A percentile compares a stretch with the other conserved stretches of the same genome.
phyloP scores from a whole-genome alignment of 1,284 basidiomycete species.

The Sparassis latifolia region DNA sequence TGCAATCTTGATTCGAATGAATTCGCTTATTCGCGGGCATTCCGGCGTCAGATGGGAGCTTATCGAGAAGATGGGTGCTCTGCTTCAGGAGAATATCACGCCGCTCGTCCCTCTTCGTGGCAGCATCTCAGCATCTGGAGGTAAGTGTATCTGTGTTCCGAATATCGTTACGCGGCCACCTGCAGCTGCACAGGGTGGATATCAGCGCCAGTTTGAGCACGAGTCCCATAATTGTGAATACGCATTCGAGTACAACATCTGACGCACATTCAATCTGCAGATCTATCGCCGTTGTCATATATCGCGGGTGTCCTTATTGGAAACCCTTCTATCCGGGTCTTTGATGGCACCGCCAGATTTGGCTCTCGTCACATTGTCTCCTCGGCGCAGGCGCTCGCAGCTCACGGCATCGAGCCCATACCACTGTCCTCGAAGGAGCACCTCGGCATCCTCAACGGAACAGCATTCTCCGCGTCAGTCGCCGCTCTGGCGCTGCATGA shows the following conservation, averaged over 20 bases:
- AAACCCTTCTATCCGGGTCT: constrained; percentile 75
- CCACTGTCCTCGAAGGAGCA: constrained; percentile 78
- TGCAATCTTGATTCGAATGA: constrained; percentile 82
- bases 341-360: constrained; percentile 47
- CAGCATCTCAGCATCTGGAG: constrained; percentile 79
- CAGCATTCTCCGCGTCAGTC: constrained; percentile 69
- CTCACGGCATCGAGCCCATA: constrained; percentile 62
- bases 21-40: constrained; percentile 84
- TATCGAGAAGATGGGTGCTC: constrained; percentile 71
- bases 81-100: constrained; percentile 70
- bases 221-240: too few species aligned
- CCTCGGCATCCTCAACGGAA: constrained; percentile 77
- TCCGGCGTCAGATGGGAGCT: constrained; percentile 81
- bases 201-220: too few species aligned
- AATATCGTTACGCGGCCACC: background rate
- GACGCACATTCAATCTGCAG: constrained; percentile 28
- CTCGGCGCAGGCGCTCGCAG: constrained; percentile 59
- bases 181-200: background rate
- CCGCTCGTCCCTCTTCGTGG: constrained; percentile 83
- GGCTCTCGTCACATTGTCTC: constrained; percentile 51
- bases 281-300: constrained; percentile 77
- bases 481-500: constrained; percentile 65
- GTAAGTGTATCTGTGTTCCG: constrained; percentile 27
- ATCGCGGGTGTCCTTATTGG: constrained; percentile 76
- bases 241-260: background rate